Conservation (phyloP, 495 filamentous ascomycete genomes). For the Niebla homalea region DNA sequence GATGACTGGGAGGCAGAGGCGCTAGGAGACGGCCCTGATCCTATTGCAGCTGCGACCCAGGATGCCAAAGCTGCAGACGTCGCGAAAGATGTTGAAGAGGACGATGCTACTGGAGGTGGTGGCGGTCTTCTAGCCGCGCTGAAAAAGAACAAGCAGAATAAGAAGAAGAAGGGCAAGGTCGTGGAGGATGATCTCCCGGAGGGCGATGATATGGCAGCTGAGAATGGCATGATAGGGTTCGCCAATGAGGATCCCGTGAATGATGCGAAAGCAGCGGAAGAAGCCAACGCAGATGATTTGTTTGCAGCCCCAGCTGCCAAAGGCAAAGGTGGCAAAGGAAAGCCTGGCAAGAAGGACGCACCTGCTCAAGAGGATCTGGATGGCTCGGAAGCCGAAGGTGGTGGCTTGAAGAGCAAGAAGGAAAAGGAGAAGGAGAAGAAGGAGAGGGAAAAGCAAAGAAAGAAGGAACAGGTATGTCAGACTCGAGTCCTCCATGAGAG, state of each 20-base stretch:
- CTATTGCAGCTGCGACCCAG: constrained; percentile 36
- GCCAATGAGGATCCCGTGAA: constrained; percentile 30
- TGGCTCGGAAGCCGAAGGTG: constrained; percentile 44
- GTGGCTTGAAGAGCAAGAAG: constrained; percentile 79
- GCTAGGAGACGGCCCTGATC: constrained; percentile 53
- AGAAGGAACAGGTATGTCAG: constrained; percentile 66
- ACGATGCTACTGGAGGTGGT: constrained; percentile 36
- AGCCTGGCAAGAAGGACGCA: constrained; percentile 17
- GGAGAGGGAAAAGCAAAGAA: constrained; percentile 84
- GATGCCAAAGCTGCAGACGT: constrained; percentile 35
- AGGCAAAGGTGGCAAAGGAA: constrained; percentile 43
- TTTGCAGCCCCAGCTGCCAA: constrained; percentile 65
- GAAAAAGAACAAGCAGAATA: constrained; percentile 81
- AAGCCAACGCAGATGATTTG: constrained; percentile 76
- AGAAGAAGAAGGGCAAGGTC: constrained; percentile 76
- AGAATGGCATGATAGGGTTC: constrained; percentile 23
- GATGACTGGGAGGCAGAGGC: constrained; percentile 92
- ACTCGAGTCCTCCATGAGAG: not conserved
- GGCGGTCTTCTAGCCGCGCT: constrained; percentile 74
- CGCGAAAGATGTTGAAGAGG: constrained; percentile 36
- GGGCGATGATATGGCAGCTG: constrained; percentile 46
- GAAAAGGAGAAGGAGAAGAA: constrained; percentile 93
- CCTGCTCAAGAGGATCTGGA: constrained; percentile 23
- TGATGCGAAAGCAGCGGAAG: constrained; percentile 61
- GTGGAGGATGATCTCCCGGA: constrained; percentile 56